Percentiles rank a stretch among this genome's conserved stretches.
Conservation (phyloP, 768 basidiomycete species). For the Amanita rubescens region DNA sequence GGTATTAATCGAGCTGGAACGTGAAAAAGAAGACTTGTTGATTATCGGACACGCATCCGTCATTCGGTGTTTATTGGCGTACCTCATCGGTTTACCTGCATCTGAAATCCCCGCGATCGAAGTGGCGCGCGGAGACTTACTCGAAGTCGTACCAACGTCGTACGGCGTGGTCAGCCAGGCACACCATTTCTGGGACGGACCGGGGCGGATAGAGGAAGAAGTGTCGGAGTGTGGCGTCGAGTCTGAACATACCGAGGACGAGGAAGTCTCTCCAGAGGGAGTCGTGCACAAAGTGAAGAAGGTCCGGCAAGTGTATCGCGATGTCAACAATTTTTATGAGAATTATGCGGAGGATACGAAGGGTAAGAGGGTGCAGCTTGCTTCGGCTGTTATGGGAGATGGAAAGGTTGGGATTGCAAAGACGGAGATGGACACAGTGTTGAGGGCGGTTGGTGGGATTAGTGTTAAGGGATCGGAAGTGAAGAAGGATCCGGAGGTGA, state of each 20-base stretch:
- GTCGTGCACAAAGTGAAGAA: constrained; percentile 11
- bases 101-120: constrained; percentile 97
- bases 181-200: constrained; percentile 90
- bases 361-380: constrained; percentile 41
- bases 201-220: constrained; percentile 43
- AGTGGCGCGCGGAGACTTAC: constrained; percentile 91
- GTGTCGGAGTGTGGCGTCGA: constrained; percentile 16
- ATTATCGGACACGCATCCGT: constrained; percentile 98
- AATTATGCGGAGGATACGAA: constrained; percentile 77
- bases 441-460: constrained; percentile 6
- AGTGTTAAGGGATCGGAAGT: neutral
- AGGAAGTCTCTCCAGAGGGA: constrained; percentile 18
- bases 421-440: constrained; percentile 6
- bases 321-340: constrained; percentile 81
- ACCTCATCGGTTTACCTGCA: constrained; percentile 89
- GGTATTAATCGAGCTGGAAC: constrained; percentile 86
- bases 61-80: constrained; percentile 90
- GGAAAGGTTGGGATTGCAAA: neutral
- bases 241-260: constrained; percentile 2
- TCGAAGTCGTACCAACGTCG: constrained; percentile 85
- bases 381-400: constrained; percentile 7
- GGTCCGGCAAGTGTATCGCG: constrained; percentile 25
- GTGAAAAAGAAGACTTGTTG: constrained; percentile 88
- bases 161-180: constrained; percentile 89
- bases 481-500: constrained; percentile 4